phyloP scores from a whole-genome alignment of 352 stramenopile species.

The Phytophthora colocasiae region DNA sequence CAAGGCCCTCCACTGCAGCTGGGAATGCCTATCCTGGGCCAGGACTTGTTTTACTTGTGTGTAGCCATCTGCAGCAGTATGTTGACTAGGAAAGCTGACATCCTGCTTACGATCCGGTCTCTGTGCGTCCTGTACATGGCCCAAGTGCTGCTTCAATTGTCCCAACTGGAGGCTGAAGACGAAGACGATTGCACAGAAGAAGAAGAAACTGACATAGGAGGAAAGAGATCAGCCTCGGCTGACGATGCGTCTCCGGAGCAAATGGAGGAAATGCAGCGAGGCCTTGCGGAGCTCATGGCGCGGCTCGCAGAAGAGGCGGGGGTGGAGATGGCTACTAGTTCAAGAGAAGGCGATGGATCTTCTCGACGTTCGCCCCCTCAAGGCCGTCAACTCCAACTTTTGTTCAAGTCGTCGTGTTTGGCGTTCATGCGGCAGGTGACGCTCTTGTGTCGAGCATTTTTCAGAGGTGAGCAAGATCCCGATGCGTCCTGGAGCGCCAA shows the following conservation, averaged over 20 bases:
- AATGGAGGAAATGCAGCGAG: constrained; percentile 52
- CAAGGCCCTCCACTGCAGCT: constrained; percentile 61
- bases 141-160: constrained; percentile 77
- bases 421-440: constrained; percentile 84
- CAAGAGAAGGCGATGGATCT: constrained; percentile 11
- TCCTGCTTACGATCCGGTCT: constrained; percentile 79
- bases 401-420: constrained; percentile 81
- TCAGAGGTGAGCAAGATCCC: constrained; percentile 78
- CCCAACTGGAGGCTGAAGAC: constrained; percentile 61
- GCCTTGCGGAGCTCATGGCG: constrained; percentile 63
- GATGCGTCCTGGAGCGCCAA: constrained; percentile 82
- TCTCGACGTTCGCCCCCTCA: constrained; percentile 33
- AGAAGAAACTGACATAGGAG: constrained; percentile 26
- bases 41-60: constrained; percentile 81
- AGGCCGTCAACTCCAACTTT: constrained; percentile 61
- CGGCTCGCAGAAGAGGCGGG: constrained; percentile 53
- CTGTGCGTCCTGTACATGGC: constrained; percentile 83
- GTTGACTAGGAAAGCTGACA: constrained; percentile 78
- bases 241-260: constrained; percentile 36
- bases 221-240: not conserved
- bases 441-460: constrained; percentile 76
- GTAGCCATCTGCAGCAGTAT: constrained; percentile 84
- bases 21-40: constrained; percentile 65
- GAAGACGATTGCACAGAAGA: constrained; percentile 56
- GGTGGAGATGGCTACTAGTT: constrained; percentile 36